Evolutionary conservation across 1,139 yeast species (phyloP).

Genomic region (Pichia cactophila): DNA sequence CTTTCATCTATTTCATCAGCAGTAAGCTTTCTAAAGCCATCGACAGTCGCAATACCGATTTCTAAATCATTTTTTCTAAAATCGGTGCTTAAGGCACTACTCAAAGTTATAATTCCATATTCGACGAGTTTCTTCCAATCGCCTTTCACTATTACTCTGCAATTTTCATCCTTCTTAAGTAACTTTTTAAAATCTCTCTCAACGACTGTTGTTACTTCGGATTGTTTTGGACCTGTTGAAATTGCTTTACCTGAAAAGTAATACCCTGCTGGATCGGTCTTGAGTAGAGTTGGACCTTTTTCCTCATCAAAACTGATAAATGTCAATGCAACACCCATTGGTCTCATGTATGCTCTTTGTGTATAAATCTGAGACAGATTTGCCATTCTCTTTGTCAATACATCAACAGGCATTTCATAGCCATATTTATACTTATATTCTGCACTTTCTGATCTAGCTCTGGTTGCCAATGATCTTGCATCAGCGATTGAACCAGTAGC

Average conservation of each 20-base stretch:
- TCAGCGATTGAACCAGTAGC: slow-evolving; percentile 97
- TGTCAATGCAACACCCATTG: slow-evolving; percentile 87
- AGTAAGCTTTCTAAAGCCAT: slow-evolving; percentile 61
- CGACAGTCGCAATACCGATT: slow-evolving; percentile 76
- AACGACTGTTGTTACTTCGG: slow-evolving; percentile 83
- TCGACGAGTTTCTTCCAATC: slow-evolving; percentile 89
- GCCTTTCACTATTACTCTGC: slow-evolving; percentile 48
- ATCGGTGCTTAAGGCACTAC: slow-evolving; percentile 84
- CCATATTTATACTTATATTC: slow-evolving; percentile 93
- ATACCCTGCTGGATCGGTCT: slow-evolving; percentile 97
- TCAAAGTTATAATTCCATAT: slow-evolving; percentile 76
- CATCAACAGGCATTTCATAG: slow-evolving; percentile 94
- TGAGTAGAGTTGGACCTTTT: slow-evolving; percentile 82
- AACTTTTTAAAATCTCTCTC: slow-evolving; percentile 87
- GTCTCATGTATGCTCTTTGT: slow-evolving; percentile 99
- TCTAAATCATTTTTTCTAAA: slow-evolving; percentile 90
- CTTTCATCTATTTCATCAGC: slow-evolving; percentile 92
- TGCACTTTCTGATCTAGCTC: slow-evolving; percentile 92
- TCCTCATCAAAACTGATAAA: slow-evolving; percentile 85
- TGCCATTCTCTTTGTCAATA: slow-evolving; percentile 90
- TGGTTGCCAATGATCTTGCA: slow-evolving; percentile 80
- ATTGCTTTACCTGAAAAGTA: slow-evolving; percentile 87
- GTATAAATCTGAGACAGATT: slow-evolving; percentile 91
- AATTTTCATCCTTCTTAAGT: slow-evolving; percentile 17
- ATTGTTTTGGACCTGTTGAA: slow-evolving; percentile 95